phyloP scores from a whole-genome alignment of 805 yeast species.

The Candida alai region DNA sequence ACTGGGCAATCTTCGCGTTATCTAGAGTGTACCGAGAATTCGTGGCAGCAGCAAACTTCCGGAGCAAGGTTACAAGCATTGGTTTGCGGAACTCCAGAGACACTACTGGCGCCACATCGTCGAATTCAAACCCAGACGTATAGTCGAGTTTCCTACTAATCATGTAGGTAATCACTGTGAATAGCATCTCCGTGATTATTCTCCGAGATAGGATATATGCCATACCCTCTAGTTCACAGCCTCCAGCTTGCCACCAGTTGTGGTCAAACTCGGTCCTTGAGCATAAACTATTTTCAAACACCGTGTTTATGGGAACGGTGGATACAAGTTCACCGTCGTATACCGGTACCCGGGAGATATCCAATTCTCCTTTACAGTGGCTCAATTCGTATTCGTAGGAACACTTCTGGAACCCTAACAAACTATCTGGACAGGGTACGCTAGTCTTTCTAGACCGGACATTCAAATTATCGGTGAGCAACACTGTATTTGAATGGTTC shows the following conservation, averaged over 20 bases:
- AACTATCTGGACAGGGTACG: slow-evolving; percentile 3
- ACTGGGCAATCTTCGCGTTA: slow-evolving; percentile 41
- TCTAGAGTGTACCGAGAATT: slow-evolving; percentile 36
- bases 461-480: slow-evolving; percentile 40
- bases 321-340: slow-evolving; percentile 16
- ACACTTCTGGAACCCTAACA: slow-evolving; percentile 26
- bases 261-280: slow-evolving; percentile 50
- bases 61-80: slow-evolving; percentile 49
- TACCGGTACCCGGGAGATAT: slow-evolving; percentile 23
- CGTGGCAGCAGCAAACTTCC: slow-evolving; percentile 37
- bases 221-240: slow-evolving; percentile 48
- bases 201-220: slow-evolving; percentile 28
- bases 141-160: slow-evolving; percentile 23
- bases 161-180: slow-evolving; percentile 22
- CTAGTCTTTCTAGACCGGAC: slow-evolving; percentile 5
- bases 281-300: slow-evolving; percentile 46
- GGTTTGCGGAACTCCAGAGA: slow-evolving; percentile 13
- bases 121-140: slow-evolving; percentile 9
- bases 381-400: slow-evolving; percentile 36
- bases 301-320: slow-evolving; percentile 20
- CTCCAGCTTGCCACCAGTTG: slow-evolving; percentile 52
- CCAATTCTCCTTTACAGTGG: slow-evolving; percentile 25
- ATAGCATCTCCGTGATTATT: slow-evolving; percentile 25
- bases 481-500: slow-evolving; percentile 84
- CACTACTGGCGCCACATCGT: neutral